These are phyloP conservation scores for Trichosporon coremiiforme DNA, from an alignment of 1,284 basidiomycete genomes.

Conservation along the genomic window DNA sequence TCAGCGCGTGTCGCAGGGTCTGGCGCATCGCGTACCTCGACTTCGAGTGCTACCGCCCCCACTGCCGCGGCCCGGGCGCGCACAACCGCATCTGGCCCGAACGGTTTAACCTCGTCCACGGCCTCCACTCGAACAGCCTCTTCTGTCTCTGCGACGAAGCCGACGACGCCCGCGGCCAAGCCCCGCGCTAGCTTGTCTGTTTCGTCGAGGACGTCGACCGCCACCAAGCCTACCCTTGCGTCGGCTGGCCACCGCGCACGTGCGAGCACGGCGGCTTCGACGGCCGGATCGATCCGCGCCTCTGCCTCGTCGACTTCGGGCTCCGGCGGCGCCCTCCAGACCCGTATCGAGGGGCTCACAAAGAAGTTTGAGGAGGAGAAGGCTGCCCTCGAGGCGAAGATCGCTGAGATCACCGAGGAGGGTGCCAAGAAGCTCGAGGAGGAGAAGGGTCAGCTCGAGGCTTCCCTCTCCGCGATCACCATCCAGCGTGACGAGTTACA, in stretches of 20 bases:
- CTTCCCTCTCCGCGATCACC: conserved; percentile 31
- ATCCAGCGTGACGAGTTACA: conserved; percentile 35
- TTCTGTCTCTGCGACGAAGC: conserved; percentile 14
- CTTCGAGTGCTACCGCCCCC: neutral
- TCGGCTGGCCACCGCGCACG: conserved; percentile 22
- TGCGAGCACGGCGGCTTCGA: conserved; percentile 21
- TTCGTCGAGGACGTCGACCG: conserved; percentile 2
- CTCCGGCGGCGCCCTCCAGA: conserved; percentile 26
- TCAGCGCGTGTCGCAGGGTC: conserved; percentile 3
- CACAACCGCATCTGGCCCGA: conserved; percentile 7
- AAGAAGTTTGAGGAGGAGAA: conserved; percentile 34
- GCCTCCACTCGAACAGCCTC: conserved; percentile 10
- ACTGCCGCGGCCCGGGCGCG: conserved; percentile 21
- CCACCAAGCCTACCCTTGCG: conserved; percentile 18
- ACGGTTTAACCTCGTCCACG: conserved; percentile 1
- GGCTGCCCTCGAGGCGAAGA: conserved; percentile 34
- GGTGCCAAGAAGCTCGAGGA: conserved; percentile 27
- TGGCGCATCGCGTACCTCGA: neutral
- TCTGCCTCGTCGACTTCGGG: conserved; percentile 24
- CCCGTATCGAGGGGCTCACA: conserved; percentile 27
- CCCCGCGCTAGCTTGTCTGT: conserved; percentile 10
- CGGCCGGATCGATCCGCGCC: conserved; percentile 15
- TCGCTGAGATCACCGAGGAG: conserved; percentile 23
- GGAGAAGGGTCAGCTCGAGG: conserved; percentile 34
- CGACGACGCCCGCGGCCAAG: neutral